A percentile compares a stretch with the other conserved stretches of the same genome.
These are phyloP conservation scores for Xylaria venustula DNA, from an alignment of 495 filamentous ascomycete genomes.

Conservation along the genomic window DNA sequence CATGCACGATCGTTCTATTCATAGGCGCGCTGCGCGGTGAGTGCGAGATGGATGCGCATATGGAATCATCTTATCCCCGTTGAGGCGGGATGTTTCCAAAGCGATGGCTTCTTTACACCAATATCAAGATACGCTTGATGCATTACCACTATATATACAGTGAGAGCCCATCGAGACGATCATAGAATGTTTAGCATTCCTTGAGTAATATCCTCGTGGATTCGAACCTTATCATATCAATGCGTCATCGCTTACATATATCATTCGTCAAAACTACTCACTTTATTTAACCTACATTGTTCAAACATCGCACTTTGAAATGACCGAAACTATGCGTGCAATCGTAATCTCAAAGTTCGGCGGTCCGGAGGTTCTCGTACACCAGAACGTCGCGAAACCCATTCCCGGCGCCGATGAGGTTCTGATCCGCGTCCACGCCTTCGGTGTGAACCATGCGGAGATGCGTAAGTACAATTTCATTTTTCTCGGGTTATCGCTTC, in stretches of 20 bases:
- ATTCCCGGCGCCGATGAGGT: constrained; percentile 31
- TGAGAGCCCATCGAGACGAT: neutral
- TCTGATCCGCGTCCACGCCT: constrained; percentile 41
- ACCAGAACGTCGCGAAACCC: constrained; percentile 36
- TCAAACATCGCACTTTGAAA: neutral
- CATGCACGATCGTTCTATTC: neutral
- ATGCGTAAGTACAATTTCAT: constrained; percentile 23
- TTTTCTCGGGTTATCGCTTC: neutral
- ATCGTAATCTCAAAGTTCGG: constrained; percentile 45
- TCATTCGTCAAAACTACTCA: neutral
- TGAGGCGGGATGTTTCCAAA: neutral
- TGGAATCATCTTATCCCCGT: neutral
- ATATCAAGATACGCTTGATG: neutral
- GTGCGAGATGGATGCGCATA: neutral
- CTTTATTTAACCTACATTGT: neutral
- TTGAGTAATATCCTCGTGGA: neutral
- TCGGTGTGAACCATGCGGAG: constrained; percentile 52
- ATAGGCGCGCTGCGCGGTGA: no score
- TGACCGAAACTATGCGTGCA: constrained; percentile 40
- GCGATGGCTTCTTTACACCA: neutral
- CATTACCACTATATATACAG: no score
- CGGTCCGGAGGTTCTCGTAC: constrained; percentile 34
- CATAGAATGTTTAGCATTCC: neutral
- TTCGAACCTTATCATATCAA: neutral
- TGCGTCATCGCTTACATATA: no score